Base-by-base conservation (phyloP, 2,329 filamentous ascomycete genomes). In the Fusarium gaditjirri region DNA sequence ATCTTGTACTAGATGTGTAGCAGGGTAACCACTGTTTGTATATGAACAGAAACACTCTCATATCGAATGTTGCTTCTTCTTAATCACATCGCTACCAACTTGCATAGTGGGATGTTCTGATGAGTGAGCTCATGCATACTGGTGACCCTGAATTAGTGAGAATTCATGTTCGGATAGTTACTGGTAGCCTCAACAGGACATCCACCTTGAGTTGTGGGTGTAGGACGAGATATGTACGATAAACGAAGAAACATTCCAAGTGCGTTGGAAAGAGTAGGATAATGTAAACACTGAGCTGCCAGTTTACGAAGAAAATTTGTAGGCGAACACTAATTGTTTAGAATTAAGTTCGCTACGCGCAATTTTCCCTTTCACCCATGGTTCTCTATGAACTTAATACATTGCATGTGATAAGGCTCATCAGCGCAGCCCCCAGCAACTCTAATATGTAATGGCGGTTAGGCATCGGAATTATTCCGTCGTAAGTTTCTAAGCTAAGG, bases 141-240 rank as follows among this genome's bases (percentile, higher is more conserved):
- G 59, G 43, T 3, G 67, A 65, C 29, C 68, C 60, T 11, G 65
- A 11, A 21, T 53, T 21, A 27, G 56, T 25, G 2, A 70, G 27
- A 3, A 70, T 56, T 19, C 49, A 19, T 4, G 2, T 49, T 5
- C 35, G 33, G 12, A 60, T 25, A 5, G 42, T 7, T 3, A 33
- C 6, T 5, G 67, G 67, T n/a, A 70, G 9, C 9, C 25, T 35
- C 8, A 33, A 46, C 50, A 65, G 42, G 12, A n/a, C n/a, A 25
- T 60, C 59, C 59, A 60, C 59, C 0, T 27, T 21, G 47, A 27
- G 10, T n/a, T n/a, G n/a, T n/a, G n/a, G n/a, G n/a, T n/a, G n/a
- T n/a, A n/a, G n/a, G n/a, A n/a, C n/a, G n/a, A 4, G 27, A 14
- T n/a, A 21, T 16, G 3, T 11, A 2, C 25, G 17, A 5, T 8